These are phyloP conservation scores for Umbelopsis sp. DNA, from an alignment of 192 early-diverging fungal species.

Conservation along the genomic window DNA sequence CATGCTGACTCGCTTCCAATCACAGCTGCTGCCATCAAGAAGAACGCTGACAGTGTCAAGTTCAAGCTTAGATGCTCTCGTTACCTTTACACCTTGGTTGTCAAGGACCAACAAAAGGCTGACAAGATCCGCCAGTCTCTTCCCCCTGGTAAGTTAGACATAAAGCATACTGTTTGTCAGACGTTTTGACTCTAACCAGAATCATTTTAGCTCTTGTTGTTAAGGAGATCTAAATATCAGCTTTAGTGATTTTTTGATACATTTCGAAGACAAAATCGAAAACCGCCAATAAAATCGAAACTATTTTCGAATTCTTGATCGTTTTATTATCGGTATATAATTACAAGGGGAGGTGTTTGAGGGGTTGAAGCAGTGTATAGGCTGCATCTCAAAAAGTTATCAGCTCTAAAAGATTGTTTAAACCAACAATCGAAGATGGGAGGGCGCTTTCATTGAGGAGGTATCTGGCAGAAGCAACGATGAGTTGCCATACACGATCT, in stretches of 20 bases:
- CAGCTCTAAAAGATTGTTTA: too few species aligned
- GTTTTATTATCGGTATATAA: not conserved
- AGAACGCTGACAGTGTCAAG: constrained; percentile 91
- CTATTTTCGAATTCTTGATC: not conserved
- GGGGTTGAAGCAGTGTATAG: too few species aligned
- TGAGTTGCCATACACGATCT: too few species aligned
- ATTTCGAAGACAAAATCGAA: constrained; percentile 12
- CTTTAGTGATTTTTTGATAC: not conserved
- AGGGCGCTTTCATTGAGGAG: not conserved
- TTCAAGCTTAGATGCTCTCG: constrained; percentile 99
- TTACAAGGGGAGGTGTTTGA: not conserved
- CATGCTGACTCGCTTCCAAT: not conserved
- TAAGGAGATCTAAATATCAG: constrained; percentile 40
- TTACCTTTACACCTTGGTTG: constrained; percentile 98
- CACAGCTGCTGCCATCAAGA: constrained; percentile 91
- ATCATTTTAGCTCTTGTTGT: constrained; percentile 34
- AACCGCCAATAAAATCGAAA: constrained; percentile 11
- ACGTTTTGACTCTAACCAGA: not conserved
- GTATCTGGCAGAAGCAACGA: not conserved
- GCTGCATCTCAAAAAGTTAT: too few species aligned
- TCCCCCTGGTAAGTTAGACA: constrained; percentile 76
- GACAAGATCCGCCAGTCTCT: constrained; percentile 95
- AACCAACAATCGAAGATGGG: not conserved
- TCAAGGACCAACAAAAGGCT: constrained; percentile 94
- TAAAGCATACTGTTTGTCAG: not conserved